Evolutionary conservation across 352 stramenopile genomes (phyloP).

Genomic region (Phytophthora meadii): DNA sequence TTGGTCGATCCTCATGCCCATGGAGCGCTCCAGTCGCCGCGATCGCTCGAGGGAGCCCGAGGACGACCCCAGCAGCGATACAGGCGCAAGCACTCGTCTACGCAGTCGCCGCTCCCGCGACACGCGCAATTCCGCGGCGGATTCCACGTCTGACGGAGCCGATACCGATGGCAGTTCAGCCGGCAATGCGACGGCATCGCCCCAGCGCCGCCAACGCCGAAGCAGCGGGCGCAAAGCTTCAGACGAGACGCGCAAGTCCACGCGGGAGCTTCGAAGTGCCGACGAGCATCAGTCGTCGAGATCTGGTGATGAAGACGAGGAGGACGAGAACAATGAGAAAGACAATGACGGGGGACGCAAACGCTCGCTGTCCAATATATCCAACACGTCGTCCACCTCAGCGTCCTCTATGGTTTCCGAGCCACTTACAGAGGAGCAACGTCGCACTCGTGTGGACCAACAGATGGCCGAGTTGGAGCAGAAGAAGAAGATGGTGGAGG

Average conservation of each 20-base stretch:
- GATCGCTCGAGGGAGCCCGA: constrained; percentile 37
- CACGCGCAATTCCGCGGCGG: constrained; percentile 31
- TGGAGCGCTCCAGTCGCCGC: constrained; percentile 66
- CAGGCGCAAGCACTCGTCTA: constrained; percentile 36
- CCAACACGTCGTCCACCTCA: constrained; percentile 62
- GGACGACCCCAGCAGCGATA: constrained; percentile 39
- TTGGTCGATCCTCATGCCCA: constrained; percentile 17
- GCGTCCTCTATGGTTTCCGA: constrained; percentile 61
- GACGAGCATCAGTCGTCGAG: constrained; percentile 40
- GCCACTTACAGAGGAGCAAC: constrained; percentile 45
- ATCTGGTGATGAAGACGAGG: constrained; percentile 34
- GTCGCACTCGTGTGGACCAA: constrained; percentile 46
- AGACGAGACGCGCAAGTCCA: constrained; percentile 36
- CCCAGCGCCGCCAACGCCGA: constrained; percentile 25
- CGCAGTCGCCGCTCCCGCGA: constrained; percentile 48
- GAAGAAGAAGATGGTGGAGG: constrained; percentile 87
- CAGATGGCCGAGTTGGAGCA: constrained; percentile 79
- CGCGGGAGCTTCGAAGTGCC: constrained; percentile 16
- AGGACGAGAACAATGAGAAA: constrained; percentile 32
- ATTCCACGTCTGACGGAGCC: constrained; percentile 61
- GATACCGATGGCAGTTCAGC: constrained; percentile 67
- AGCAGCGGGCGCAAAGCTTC: constrained; percentile 28
- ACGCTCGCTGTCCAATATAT: constrained; percentile 74
- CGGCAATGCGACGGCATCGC: constrained; percentile 8
- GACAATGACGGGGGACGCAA: constrained; percentile 32